Base-by-base conservation (phyloP, 2,329 filamentous ascomycete genomes). In the Iodosphaeria phyllophila region DNA sequence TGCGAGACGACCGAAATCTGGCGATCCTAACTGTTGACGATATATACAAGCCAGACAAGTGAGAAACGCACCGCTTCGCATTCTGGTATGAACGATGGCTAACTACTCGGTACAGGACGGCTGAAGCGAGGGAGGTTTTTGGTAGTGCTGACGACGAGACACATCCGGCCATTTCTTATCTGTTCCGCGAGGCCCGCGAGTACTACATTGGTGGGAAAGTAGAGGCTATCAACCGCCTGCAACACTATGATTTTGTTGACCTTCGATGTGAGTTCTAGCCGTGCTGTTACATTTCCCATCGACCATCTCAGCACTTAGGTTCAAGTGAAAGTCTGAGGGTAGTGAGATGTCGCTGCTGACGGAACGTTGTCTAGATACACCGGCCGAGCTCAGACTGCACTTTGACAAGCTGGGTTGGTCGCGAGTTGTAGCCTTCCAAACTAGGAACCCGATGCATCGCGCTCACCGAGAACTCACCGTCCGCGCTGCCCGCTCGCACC, bases 391-490 rank as follows among this genome's bases (percentile, higher is more conserved):
- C 43, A 80, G 89, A 43, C 63, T 80, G 36, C 86, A 95, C 64
- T 98, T 98, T 48, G 89, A 95, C 66, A 98, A 98, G 70, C 82
- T 98, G 42, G 89, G 89, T 57, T 98, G 89, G 89, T 74, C 78
- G 53, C 75, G 76, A 52, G 86, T 98, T 40, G 89, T 98, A 35
- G 89, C 89, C 46, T 98, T 98, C 76, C 89, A 98, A 67, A 98
- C 89, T 36, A 65, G 84, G 52, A 98, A 98, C 60, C 89, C 89
- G 41, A 98, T 98, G 89, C 89, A 98, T 64, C 78, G 89, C 45
- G 89, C 89, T 50, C 89, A 98, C 58, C 73, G 89, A 56, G 89
- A 98, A 61, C 62, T 98, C 53, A 98, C 89, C 30, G 89, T 98
- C 46, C 83, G 89, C 44, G 89, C 89, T 38, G 89, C 89, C 37